Conservation (phyloP, 2,329 filamentous ascomycete species). For the Rhinocladiella similis region DNA sequence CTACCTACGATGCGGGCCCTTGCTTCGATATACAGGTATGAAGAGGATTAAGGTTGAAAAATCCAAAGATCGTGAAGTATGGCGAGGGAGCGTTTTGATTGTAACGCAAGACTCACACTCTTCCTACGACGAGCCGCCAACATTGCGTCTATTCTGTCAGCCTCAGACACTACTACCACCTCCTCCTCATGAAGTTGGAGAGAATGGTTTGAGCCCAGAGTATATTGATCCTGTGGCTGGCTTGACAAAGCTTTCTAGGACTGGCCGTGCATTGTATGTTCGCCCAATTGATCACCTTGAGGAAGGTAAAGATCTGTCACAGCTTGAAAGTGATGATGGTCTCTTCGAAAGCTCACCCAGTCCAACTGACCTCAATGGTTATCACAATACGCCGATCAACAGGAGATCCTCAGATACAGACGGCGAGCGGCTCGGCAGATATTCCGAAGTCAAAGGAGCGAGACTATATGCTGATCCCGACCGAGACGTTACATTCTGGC, state of each 20-base stretch:
- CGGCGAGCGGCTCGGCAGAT: constrained; percentile 78
- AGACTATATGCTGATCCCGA: constrained; percentile 82
- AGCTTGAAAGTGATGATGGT: constrained; percentile 75
- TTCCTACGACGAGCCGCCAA: constrained; percentile 75
- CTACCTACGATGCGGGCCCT: constrained; percentile 84
- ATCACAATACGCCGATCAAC: constrained; percentile 41
- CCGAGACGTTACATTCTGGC: constrained; percentile 90
- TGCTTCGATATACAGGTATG: constrained; percentile 88
- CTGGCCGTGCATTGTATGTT: constrained; percentile 83
- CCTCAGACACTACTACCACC: constrained; percentile 79
- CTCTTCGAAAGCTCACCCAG: constrained; percentile 70
- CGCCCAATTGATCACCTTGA: constrained; percentile 84
- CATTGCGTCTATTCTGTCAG: constrained; percentile 80
- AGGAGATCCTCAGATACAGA: constrained; percentile 54
- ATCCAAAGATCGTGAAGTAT: constrained; percentile 69
- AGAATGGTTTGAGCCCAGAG: constrained; percentile 68
- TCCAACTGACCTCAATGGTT: constrained; percentile 41
- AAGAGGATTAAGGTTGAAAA: constrained; percentile 50
- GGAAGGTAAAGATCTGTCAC: constrained; percentile 75
- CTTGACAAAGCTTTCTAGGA: constrained; percentile 79
- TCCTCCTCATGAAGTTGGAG: constrained; percentile 68
- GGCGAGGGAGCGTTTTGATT: constrained; percentile 94
- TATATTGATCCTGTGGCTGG: constrained; percentile 89
- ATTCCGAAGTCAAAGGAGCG: constrained; percentile 78
- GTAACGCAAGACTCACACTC: constrained; percentile 84